A percentile compares a stretch with the other conserved stretches of the same genome.
Conservation (phyloP, 768 basidiomycete species). For the Tylopilus cervinicoccineus region DNA sequence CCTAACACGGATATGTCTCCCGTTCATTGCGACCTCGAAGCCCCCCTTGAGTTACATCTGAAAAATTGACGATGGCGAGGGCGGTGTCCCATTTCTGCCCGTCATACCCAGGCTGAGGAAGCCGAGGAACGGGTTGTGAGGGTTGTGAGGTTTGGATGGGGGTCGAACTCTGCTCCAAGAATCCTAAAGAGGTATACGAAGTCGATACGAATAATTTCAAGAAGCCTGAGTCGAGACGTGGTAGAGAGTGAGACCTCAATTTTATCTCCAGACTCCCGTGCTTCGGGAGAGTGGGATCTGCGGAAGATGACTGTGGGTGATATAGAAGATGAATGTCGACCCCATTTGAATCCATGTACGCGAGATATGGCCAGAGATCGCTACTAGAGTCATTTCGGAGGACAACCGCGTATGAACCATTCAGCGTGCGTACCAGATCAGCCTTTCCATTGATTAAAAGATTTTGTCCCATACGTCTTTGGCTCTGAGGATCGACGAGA, state of each 20-base stretch:
- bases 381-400: conserved; percentile 47
- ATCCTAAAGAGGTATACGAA: conserved; percentile 42
- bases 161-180: conserved; percentile 43
- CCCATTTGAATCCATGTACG: conserved; percentile 55
- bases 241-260: conserved; percentile 39
- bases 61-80: conserved; percentile 23
- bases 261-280: conserved; percentile 39
- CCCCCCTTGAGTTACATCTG: conserved; percentile 4
- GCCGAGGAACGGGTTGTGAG: conserved; percentile 1
- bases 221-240: conserved; percentile 44
- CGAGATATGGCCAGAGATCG: conserved; percentile 61
- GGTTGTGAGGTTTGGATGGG: conserved; percentile 16
- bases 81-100: conserved; percentile 31
- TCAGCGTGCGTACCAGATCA: conserved; percentile 40
- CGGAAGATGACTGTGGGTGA: conserved; percentile 39
- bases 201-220: conserved; percentile 58
- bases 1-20: neutral
- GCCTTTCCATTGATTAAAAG: conserved; percentile 46
- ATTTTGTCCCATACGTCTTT: conserved; percentile 42
- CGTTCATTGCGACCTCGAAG: neutral
- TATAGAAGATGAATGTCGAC: conserved; percentile 55
- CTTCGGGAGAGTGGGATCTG: conserved; percentile 42
- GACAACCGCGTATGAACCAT: conserved; percentile 44
- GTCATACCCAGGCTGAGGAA: conserved; percentile 5
- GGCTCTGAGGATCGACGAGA: conserved; percentile 42